These are phyloP conservation scores for Moricandia arvensis DNA, from an alignment of 345 rosid species.

Conservation along the genomic window DNA sequence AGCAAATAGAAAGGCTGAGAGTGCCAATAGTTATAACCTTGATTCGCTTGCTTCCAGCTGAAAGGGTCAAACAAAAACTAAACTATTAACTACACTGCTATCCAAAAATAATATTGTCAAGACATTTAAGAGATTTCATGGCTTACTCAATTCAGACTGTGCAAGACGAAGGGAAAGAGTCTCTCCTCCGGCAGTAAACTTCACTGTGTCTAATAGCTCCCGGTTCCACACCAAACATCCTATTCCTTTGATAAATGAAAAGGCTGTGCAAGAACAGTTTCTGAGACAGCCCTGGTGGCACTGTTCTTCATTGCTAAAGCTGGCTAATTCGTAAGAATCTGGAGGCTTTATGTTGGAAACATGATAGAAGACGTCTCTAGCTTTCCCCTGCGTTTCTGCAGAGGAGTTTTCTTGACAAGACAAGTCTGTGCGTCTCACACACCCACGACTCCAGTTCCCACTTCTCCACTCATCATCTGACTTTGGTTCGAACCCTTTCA, in stretches of 20 bases:
- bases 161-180: constrained; percentile 53
- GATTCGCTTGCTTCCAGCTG: constrained; percentile 37
- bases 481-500: constrained; percentile 39
- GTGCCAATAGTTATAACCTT: constrained; percentile 9
- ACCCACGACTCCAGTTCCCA: constrained; percentile 35
- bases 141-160: constrained; percentile 57
- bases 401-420: constrained; percentile 24
- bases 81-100: constrained; percentile 19
- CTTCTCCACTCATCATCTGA: constrained; percentile 34
- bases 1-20: constrained; percentile 22
- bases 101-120: too few species aligned
- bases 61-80: not conserved
- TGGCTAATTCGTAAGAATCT: constrained; percentile 29
- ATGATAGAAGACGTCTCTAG: constrained; percentile 25
- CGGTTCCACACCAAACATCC: constrained; percentile 64
- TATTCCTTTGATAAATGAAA: constrained; percentile 38
- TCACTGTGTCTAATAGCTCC: constrained; percentile 54
- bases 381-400: constrained; percentile 9
- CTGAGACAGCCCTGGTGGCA: constrained; percentile 28
- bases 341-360: constrained; percentile 37
- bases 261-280: constrained; percentile 73
- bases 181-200: constrained; percentile 39
- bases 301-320: constrained; percentile 11
- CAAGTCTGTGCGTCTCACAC: constrained; percentile 35
- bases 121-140: too few species aligned